These are phyloP conservation scores for Leccinum longicurvipes DNA, from an alignment of 768 basidiomycete genomes.

Conservation along the genomic window DNA sequence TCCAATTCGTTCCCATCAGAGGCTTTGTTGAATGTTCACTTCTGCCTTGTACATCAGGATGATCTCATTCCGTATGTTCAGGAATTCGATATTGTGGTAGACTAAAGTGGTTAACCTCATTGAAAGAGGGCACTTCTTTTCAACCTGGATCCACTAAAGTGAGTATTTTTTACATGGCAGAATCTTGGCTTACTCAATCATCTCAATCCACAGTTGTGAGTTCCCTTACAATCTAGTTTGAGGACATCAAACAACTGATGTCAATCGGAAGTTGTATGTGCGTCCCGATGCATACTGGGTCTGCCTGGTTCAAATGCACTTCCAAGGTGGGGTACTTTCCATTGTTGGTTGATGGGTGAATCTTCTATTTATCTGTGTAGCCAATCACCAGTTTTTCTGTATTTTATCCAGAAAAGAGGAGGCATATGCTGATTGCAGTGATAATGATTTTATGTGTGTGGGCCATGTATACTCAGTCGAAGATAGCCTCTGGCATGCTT, in stretches of 20 bases:
- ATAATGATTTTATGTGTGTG: background rate
- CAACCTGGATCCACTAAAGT: too few relatives aligned
- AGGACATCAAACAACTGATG: too few relatives aligned
- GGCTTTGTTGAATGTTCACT: too few relatives aligned
- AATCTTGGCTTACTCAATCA: too few relatives aligned
- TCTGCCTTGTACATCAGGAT: too few relatives aligned
- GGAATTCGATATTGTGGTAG: too few relatives aligned
- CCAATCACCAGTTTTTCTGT: background rate
- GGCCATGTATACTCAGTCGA: background rate
- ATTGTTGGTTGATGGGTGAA: background rate
- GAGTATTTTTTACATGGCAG: too few relatives aligned
- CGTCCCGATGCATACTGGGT: background rate
- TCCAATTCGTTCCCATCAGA: background rate
- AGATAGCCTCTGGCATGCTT: background rate
- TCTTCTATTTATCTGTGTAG: background rate
- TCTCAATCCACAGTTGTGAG: too few relatives aligned
- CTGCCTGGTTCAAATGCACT: background rate
- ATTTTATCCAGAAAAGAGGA: background rate
- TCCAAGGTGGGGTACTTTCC: background rate
- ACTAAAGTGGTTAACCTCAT: too few relatives aligned
- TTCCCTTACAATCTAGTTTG: too few relatives aligned
- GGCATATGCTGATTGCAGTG: background rate
- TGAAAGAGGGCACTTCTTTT: too few relatives aligned
- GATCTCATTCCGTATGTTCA: too few relatives aligned
- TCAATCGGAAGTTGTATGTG: background rate